Conservation (phyloP, 805 yeast species). For the Yamadazyma ubonensis region DNA sequence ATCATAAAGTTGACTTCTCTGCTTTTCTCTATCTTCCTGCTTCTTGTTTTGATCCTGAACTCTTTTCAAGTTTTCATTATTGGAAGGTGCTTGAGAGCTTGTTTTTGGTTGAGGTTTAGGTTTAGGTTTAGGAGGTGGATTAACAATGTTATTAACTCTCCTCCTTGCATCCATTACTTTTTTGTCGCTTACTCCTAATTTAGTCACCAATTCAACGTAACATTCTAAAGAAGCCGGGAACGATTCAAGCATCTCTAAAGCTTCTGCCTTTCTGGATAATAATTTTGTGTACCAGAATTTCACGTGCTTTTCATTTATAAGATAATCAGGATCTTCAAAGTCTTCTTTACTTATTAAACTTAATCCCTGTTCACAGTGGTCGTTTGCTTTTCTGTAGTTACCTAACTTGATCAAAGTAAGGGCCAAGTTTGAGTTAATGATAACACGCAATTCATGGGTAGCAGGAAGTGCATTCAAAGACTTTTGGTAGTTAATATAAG, state of each 20-base stretch:
- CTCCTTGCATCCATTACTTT: conserved; percentile 76
- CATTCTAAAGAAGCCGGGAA: conserved; percentile 59
- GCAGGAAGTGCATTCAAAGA: conserved; percentile 53
- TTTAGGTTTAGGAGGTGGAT: conserved; percentile 41
- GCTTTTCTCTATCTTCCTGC: conserved; percentile 31
- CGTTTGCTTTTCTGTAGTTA: conserved; percentile 54
- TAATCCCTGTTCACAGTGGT: conserved; percentile 49
- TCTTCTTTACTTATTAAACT: conserved; percentile 27
- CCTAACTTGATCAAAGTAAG: conserved; percentile 64
- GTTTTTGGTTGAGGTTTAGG: conserved; percentile 6
- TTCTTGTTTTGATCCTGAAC: conserved; percentile 49
- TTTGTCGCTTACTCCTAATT: conserved; percentile 60
- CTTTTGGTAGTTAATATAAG: conserved; percentile 59
- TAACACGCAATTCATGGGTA: conserved; percentile 61
- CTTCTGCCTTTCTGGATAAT: conserved; percentile 71
- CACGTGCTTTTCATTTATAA: conserved; percentile 50
- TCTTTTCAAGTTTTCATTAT: conserved; percentile 35
- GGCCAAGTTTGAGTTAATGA: conserved; percentile 75
- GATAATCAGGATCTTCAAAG: conserved; percentile 24
- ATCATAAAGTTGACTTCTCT: conserved; percentile 60
- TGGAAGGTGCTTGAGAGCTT: conserved; percentile 7
- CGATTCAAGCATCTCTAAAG: conserved; percentile 75
- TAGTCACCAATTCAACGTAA: conserved; percentile 62
- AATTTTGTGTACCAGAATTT: conserved; percentile 76
- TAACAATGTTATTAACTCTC: conserved; percentile 65